phyloP scores from a whole-genome alignment of 2,329 filamentous ascomycete species.

The Trichoderma polysporum region DNA sequence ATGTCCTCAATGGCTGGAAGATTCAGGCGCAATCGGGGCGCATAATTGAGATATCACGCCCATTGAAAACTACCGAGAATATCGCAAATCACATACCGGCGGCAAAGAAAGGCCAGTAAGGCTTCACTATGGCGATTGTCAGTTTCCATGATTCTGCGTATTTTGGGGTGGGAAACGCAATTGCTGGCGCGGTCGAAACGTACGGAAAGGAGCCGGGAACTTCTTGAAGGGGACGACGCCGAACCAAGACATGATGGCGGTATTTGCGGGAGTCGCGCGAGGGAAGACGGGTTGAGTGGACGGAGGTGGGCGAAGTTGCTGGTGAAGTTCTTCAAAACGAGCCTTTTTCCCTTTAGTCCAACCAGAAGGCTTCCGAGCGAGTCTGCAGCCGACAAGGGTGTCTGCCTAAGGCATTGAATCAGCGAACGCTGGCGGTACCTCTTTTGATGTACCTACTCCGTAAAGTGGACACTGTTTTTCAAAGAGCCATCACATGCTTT shows the following conservation, averaged over 20 bases:
- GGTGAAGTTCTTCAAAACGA: constrained; percentile 39
- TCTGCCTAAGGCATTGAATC: constrained; percentile 12
- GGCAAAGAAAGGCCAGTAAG: constrained; percentile 89
- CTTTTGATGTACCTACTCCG: neutral
- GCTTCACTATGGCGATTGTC: constrained; percentile 63
- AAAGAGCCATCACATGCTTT: neutral
- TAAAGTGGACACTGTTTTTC: no score
- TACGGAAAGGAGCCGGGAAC: constrained; percentile 77
- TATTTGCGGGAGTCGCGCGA: constrained; percentile 38
- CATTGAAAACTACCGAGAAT: neutral
- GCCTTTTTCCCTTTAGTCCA: constrained; percentile 39
- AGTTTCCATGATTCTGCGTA: constrained; percentile 25
- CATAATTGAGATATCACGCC: neutral
- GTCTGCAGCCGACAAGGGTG: constrained; percentile 33
- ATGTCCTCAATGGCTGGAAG: constrained; percentile 2
- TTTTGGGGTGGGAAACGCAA: constrained; percentile 18
- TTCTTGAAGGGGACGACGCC: constrained; percentile 68
- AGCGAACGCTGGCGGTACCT: neutral
- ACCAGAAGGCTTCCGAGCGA: constrained; percentile 32
- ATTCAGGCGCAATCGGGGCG: constrained; percentile 1
- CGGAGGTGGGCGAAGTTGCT: constrained; percentile 32
- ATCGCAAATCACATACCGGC: constrained; percentile 68
- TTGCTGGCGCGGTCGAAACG: constrained; percentile 50
- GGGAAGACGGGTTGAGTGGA: constrained; percentile 37
- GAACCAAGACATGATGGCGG: constrained; percentile 71